phyloP scores from a whole-genome alignment of 768 basidiomycete genomes.

The Pleurotus citrinopileatus region DNA sequence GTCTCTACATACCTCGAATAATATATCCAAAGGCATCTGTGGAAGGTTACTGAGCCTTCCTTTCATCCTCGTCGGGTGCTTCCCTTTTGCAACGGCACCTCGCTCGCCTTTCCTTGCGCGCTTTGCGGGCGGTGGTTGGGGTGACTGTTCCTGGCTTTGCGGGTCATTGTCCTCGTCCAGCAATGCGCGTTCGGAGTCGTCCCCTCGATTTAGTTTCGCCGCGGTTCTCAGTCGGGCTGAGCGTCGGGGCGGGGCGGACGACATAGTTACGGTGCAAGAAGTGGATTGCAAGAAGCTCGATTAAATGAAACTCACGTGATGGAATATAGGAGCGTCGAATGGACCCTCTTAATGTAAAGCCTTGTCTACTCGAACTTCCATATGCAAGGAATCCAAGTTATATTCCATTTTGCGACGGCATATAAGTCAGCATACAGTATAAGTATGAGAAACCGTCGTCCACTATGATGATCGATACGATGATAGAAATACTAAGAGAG shows the following conservation, averaged over 20 bases:
- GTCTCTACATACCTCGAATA: constrained; percentile 9
- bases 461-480: background rate
- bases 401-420: background rate
- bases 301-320: too few relatives aligned
- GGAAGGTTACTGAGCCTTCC: constrained; percentile 12
- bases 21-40: constrained; percentile 14
- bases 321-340: background rate
- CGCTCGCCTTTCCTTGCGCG: background rate
- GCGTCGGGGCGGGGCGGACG: too few relatives aligned
- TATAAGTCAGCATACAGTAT: background rate
- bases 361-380: background rate
- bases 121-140: background rate
- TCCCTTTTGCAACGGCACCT: background rate
- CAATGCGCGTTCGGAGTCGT: too few relatives aligned
- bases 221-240: too few relatives aligned
- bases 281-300: too few relatives aligned
- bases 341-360: background rate
- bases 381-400: background rate
- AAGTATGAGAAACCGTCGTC: background rate
- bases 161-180: too few relatives aligned
- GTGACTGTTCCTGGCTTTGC: too few relatives aligned
- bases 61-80: background rate
- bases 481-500: background rate
- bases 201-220: too few relatives aligned
- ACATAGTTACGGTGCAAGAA: too few relatives aligned